Evolutionary conservation across 2,329 filamentous ascomycete species (phyloP).

Genomic region (Fusarium sp.): DNA sequence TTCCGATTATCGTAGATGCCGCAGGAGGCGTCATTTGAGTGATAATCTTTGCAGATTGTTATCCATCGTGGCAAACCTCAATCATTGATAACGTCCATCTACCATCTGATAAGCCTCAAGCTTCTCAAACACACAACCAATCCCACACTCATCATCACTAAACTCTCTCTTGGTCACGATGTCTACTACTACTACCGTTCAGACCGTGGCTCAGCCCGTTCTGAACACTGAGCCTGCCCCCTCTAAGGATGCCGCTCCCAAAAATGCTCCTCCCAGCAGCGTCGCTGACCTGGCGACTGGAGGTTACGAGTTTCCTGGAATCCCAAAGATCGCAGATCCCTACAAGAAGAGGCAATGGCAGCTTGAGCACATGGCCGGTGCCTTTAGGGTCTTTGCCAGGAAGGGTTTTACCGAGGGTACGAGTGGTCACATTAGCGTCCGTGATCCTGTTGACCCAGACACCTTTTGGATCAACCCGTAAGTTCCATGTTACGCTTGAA

Average conservation of each 20-base stretch:
- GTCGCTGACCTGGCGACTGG: conserved; percentile 28
- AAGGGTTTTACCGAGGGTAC: conserved; percentile 69
- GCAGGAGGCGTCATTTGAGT: background rate
- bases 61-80: background rate
- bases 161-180: background rate
- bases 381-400: conserved; percentile 60
- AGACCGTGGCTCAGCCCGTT: background rate
- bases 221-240: background rate
- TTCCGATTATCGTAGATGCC: background rate
- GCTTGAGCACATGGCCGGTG: conserved; percentile 55
- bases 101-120: background rate
- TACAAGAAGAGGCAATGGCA: conserved; percentile 49
- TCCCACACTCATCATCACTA: background rate
- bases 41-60: background rate
- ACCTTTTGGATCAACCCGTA: conserved; percentile 74
- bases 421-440: conserved; percentile 71
- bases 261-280: background rate
- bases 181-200: conserved; percentile 4
- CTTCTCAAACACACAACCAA: background rate
- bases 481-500: background rate
- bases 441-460: conserved; percentile 68
- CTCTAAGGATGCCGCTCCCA: background rate
- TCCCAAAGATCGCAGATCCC: conserved; percentile 65
- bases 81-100: background rate
- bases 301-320: conserved; percentile 55